Percentiles rank a stretch among this genome's conserved stretches.
Conservation (phyloP, 1,139 yeast genomes). For the Protomyces macrosporus region DNA sequence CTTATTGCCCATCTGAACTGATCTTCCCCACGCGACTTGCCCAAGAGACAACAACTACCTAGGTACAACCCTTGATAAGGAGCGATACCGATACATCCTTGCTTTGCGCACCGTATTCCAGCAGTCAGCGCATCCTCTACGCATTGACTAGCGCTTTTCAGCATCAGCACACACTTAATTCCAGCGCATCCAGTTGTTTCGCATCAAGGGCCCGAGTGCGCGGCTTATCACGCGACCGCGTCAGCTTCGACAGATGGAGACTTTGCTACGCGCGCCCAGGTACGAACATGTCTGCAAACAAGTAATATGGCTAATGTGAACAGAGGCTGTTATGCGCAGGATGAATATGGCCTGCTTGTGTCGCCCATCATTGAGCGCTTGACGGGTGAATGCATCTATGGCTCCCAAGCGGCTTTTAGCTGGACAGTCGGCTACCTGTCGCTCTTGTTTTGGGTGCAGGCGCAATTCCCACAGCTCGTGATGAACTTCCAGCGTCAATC, state of each 20-base stretch:
- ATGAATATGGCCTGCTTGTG: slow-evolving; percentile 7
- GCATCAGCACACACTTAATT: no score
- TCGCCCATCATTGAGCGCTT: slow-evolving; percentile 19
- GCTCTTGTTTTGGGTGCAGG: slow-evolving; percentile 8
- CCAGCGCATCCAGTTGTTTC: no score
- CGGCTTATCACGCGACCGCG: not conserved
- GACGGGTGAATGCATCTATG: slow-evolving; percentile 25
- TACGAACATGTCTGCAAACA: not conserved
- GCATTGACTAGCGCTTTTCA: no score
- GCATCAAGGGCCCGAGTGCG: no score
- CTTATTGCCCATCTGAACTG: not conserved
- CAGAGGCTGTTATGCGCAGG: slow-evolving; percentile 12
- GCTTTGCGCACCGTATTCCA: no score
- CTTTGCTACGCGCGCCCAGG: not conserved
- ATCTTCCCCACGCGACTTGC: no score
- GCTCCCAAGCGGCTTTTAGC: slow-evolving; percentile 11
- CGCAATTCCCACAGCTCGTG: slow-evolving; percentile 66
- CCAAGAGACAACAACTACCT: no score
- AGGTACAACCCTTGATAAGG: no score
- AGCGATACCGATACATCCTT: no score
- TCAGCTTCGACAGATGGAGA: not conserved
- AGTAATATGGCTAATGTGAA: not conserved
- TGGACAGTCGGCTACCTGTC: slow-evolving; percentile 23
- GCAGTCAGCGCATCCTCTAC: no score
- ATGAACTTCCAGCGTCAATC: slow-evolving; percentile 53